phyloP scores from a whole-genome alignment of 129 eudicot species.

The Sambucus nigra region DNA sequence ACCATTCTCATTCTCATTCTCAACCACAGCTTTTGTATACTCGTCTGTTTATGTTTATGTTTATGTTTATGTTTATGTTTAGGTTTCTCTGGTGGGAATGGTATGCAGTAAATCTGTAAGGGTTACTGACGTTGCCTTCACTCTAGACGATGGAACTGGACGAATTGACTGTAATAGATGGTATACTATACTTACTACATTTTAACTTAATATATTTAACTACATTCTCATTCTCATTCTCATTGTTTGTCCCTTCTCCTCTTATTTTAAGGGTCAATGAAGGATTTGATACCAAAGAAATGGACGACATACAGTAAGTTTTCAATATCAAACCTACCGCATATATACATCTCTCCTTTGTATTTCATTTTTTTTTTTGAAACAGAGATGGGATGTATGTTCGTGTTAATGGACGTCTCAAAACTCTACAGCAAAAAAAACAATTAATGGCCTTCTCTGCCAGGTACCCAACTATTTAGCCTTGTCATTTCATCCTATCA shows the following conservation, averaged over 20 bases:
- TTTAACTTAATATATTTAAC: neutral
- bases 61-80: neutral
- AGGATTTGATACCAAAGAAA: constrained; percentile 53
- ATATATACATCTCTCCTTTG: too few species aligned
- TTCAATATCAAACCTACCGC: neutral
- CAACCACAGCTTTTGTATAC: neutral
- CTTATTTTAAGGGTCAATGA: constrained; percentile 78
- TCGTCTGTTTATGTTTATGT: neutral
- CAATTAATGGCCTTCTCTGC: constrained; percentile 64
- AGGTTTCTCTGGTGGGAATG: constrained; percentile 87
- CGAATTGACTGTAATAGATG: constrained; percentile 69
- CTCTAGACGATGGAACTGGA: constrained; percentile 88
- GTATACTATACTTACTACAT: constrained; percentile 15
- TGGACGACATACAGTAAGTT: constrained; percentile 54
- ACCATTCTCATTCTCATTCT: neutral
- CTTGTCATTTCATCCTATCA: neutral
- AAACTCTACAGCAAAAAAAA: constrained; percentile 55
- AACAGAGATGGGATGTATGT: constrained; percentile 80
- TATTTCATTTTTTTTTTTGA: neutral
- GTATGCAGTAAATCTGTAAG: constrained; percentile 50
- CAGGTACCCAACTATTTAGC: constrained; percentile 30
- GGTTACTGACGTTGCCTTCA: constrained; percentile 60
- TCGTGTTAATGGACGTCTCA: constrained; percentile 72
- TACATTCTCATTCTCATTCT: constrained; percentile 4
- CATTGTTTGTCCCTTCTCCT: neutral